phyloP scores from a whole-genome alignment of 1,284 basidiomycete species.

The Cutaneotrichosporon cyanovorans region DNA sequence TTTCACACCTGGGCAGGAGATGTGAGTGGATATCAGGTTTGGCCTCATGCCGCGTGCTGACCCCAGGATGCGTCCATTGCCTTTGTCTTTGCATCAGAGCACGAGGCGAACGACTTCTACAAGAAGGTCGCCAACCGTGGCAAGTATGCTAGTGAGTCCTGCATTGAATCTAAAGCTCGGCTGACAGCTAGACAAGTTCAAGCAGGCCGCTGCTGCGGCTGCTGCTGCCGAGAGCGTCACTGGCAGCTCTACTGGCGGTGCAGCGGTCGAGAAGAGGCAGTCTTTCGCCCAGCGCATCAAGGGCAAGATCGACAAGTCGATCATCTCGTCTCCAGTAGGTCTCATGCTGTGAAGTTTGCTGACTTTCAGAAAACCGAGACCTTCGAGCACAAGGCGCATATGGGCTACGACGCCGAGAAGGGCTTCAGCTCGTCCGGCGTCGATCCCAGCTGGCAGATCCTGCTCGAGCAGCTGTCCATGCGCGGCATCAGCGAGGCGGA shows the following conservation, averaged over 20 bases:
- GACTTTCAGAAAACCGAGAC: slow-evolving; percentile 52
- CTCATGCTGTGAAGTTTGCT: neutral
- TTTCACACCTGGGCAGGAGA: slow-evolving; percentile 92
- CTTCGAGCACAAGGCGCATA: slow-evolving; percentile 88
- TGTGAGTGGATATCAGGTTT: slow-evolving; percentile 57
- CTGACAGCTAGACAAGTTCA: slow-evolving; percentile 31
- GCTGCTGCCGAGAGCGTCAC: no score
- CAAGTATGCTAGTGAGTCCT: slow-evolving; percentile 56
- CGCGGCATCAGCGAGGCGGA: slow-evolving; percentile 61
- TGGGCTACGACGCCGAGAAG: slow-evolving; percentile 82
- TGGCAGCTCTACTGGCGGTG: neutral
- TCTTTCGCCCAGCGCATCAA: slow-evolving; percentile 53
- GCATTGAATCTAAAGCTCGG: neutral
- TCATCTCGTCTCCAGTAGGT: slow-evolving; percentile 72
- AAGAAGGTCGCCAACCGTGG: slow-evolving; percentile 71
- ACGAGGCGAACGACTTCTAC: slow-evolving; percentile 77
- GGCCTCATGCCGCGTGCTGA: slow-evolving; percentile 56
- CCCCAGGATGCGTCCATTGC: slow-evolving; percentile 53
- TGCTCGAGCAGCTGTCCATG: slow-evolving; percentile 64
- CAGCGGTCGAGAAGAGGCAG: slow-evolving; percentile 33
- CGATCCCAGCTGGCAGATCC: slow-evolving; percentile 82
- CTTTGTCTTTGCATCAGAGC: slow-evolving; percentile 80
- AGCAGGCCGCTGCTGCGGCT: slow-evolving; percentile 6
- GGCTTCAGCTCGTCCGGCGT: slow-evolving; percentile 82
- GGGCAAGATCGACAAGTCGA: slow-evolving; percentile 76